Conservation (phyloP, 2,329 filamentous ascomycete genomes). For the Chaetoscypha palmicola region DNA sequence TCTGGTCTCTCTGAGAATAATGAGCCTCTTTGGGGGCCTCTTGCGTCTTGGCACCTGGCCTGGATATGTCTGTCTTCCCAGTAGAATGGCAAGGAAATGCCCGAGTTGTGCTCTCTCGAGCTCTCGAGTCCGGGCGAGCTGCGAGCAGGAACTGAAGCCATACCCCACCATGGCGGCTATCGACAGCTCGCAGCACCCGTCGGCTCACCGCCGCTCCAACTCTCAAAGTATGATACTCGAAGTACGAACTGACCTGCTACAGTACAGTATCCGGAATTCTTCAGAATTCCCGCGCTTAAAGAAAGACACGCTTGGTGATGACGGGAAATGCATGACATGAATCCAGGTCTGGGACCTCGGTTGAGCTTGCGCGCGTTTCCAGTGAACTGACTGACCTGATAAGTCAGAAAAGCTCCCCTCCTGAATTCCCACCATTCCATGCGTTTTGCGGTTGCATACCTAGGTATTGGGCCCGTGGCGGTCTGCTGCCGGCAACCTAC, state of each 20-base stretch:
- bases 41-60: no score
- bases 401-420: no score
- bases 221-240: no score
- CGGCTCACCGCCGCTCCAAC: constrained; percentile 14
- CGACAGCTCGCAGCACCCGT: constrained; percentile 11
- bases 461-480: constrained; percentile 14
- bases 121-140: not conserved
- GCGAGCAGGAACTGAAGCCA: constrained; percentile 12
- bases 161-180: constrained; percentile 19
- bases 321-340: not conserved
- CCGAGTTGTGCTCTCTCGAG: not conserved
- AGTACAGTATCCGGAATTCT: no score
- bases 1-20: no score
- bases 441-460: not conserved
- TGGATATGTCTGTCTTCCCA: no score
- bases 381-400: no score
- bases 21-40: no score
- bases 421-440: not conserved
- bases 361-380: constrained; percentile 10
- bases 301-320: not conserved
- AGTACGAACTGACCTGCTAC: no score
- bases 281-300: not conserved
- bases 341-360: not conserved
- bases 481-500: constrained; percentile 12
- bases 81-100: no score